A percentile compares a stretch with the other conserved stretches of the same genome.
phyloP scores from a whole-genome alignment of 2,329 filamentous ascomycete genomes.

The Periconia digitata region DNA sequence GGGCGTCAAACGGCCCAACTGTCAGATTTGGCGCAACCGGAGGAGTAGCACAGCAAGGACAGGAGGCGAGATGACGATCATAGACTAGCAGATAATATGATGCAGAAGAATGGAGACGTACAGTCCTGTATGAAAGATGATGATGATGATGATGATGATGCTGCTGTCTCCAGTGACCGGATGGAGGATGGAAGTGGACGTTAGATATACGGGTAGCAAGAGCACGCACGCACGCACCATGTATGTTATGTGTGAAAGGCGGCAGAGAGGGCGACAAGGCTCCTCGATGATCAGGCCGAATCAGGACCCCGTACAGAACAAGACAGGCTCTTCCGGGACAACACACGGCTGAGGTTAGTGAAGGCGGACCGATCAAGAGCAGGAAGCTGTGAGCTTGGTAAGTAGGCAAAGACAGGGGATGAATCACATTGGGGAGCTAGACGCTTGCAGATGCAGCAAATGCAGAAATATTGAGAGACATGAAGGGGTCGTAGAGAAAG shows the following conservation, averaged over 20 bases:
- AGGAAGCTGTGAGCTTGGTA: slow-evolving; percentile 20
- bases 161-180: slow-evolving; percentile 22
- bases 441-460: slow-evolving; percentile 27
- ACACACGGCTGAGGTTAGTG: slow-evolving; percentile 21
- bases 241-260: slow-evolving; percentile 34
- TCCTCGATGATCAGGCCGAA: slow-evolving; percentile 22
- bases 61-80: slow-evolving; percentile 13
- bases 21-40: slow-evolving; percentile 20
- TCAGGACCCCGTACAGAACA: slow-evolving; percentile 33
- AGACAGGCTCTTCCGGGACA: slow-evolving; percentile 24
- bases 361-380: slow-evolving; percentile 25
- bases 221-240: slow-evolving; percentile 38
- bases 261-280: slow-evolving; percentile 22
- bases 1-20: slow-evolving; percentile 25
- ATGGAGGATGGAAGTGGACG: slow-evolving; percentile 29
- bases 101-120: slow-evolving; percentile 7
- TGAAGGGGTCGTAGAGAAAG: slow-evolving; percentile 21
- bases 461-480: slow-evolving; percentile 19
- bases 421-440: slow-evolving; percentile 30
- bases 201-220: slow-evolving; percentile 24
- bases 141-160: slow-evolving; percentile 11
- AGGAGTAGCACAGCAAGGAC: slow-evolving; percentile 10
- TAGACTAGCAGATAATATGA: slow-evolving; percentile 15
- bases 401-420: slow-evolving; percentile 22
- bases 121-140: neutral